These are phyloP conservation scores for Nemania sp. DNA, from an alignment of 2,329 filamentous ascomycete species.

Conservation along the genomic window DNA sequence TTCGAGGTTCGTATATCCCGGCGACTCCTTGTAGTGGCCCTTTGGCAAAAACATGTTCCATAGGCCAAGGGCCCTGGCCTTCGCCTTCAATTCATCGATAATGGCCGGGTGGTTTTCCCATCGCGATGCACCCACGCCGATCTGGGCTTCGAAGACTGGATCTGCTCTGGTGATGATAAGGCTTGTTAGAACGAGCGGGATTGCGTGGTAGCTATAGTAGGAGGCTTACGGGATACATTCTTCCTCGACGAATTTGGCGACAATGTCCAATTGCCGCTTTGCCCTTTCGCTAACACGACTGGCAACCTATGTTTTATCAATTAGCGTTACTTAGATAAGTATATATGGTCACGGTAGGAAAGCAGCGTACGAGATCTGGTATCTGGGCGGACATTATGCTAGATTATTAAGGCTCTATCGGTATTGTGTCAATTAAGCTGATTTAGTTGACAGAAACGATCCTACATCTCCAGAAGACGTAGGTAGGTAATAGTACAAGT, in stretches of 20 bases:
- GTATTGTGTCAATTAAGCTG: background rate
- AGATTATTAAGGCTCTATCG: slow-evolving; percentile 11
- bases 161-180: slow-evolving; percentile 63
- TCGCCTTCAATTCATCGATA: slow-evolving; percentile 86
- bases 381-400: slow-evolving; percentile 39
- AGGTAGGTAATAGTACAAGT: too few species aligned
- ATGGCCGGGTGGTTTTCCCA: slow-evolving; percentile 81
- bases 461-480: background rate
- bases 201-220: background rate
- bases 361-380: slow-evolving; percentile 37
- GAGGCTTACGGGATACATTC: slow-evolving; percentile 77
- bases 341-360: slow-evolving; percentile 9
- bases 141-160: slow-evolving; percentile 76
- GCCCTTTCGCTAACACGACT: slow-evolving; percentile 79
- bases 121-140: slow-evolving; percentile 74
- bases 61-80: slow-evolving; percentile 80
- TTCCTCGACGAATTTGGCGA: slow-evolving; percentile 96
- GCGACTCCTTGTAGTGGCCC: slow-evolving; percentile 93
- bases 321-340: slow-evolving; percentile 21
- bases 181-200: slow-evolving; percentile 26
- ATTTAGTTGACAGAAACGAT: background rate
- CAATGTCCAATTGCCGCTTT: slow-evolving; percentile 80
- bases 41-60: slow-evolving; percentile 99
- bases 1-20: slow-evolving; percentile 92
- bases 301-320: slow-evolving; percentile 45